These are phyloP conservation scores for Lablab purpureus DNA, from an alignment of 306 rosid genomes.

Conservation along the genomic window DNA sequence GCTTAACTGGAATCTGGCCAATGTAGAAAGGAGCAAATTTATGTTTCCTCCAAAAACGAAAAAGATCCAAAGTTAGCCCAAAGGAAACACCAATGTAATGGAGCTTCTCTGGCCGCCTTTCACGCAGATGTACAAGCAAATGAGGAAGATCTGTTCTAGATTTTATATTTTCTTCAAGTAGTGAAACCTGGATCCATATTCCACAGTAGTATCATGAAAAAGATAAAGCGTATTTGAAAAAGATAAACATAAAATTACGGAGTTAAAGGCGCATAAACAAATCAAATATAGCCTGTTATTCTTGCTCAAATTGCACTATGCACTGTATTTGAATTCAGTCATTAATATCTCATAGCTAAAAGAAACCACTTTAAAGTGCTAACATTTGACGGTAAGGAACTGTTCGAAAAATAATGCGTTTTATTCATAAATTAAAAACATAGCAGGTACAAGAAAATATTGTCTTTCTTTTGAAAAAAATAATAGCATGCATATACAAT, in stretches of 20 bases:
- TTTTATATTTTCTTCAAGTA: conserved; percentile 81
- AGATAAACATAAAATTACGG: background rate
- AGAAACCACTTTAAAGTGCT: conserved; percentile 4
- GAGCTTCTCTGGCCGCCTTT: conserved; percentile 89
- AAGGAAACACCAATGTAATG: conserved; percentile 96
- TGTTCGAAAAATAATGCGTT: too few species aligned
- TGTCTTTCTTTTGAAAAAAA: background rate
- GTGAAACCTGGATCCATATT: conserved; percentile 71
- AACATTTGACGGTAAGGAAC: background rate
- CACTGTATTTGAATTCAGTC: background rate
- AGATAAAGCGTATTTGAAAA: conserved; percentile 21
- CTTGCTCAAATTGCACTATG: conserved; percentile 27
- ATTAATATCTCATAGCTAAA: background rate
- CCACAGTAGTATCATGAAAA: conserved; percentile 44
- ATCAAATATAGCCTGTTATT: conserved; percentile 27
- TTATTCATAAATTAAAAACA: too few species aligned
- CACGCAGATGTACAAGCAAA: conserved; percentile 87
- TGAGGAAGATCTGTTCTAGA: conserved; percentile 92
- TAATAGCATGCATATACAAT: background rate
- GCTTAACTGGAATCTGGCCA: conserved; percentile 96
- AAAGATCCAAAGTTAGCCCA: conserved; percentile 91
- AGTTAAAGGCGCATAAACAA: conserved; percentile 21
- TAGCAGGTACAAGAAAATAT: conserved; percentile 23
- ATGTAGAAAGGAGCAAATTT: conserved; percentile 92
- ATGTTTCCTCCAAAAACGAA: conserved; percentile 94